phyloP scores from a whole-genome alignment of 2,329 filamentous ascomycete genomes.

The Aspergillus hiratsukae region DNA sequence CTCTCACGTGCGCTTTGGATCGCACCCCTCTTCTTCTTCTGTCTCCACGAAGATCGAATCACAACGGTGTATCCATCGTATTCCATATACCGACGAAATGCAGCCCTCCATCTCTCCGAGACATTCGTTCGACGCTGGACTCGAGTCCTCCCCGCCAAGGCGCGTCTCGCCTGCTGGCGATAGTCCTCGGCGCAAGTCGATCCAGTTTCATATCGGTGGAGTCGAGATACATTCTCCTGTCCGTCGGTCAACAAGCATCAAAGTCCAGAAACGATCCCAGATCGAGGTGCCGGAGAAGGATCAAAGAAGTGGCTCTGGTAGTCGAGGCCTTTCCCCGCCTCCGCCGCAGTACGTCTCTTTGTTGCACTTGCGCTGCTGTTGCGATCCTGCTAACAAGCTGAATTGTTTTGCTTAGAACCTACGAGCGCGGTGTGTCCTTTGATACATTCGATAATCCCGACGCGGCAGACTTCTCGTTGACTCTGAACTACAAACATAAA shows the following conservation, averaged over 20 bases:
- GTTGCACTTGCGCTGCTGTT: constrained; percentile 1
- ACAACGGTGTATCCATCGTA: neutral
- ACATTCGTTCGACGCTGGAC: constrained; percentile 8
- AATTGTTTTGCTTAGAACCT: constrained; percentile 45
- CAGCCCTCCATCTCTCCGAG: constrained; percentile 9
- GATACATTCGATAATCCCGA: constrained; percentile 67
- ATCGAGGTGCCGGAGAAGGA: constrained; percentile 22
- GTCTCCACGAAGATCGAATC: neutral
- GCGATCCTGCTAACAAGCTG: neutral
- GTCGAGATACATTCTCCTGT: constrained; percentile 24
- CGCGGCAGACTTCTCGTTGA: constrained; percentile 69
- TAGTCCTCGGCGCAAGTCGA: constrained; percentile 31
- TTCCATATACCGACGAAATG: neutral
- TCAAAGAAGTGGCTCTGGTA: constrained; percentile 12
- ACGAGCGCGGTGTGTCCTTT: constrained; percentile 66
- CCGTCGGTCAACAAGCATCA: constrained; percentile 23
- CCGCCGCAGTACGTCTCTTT: constrained; percentile 35
- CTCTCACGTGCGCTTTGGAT: neutral
- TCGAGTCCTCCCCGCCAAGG: constrained; percentile 13
- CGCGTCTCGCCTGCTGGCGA: constrained; percentile 21
- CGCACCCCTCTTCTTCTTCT: neutral
- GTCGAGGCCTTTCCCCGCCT: constrained; percentile 35
- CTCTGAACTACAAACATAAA: constrained; percentile 78
- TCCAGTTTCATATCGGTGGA: constrained; percentile 34
- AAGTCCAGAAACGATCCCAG: constrained; percentile 23